A percentile compares a stretch with the other conserved stretches of the same genome.
phyloP scores from a whole-genome alignment of 208 protist species.

The Leishmania amazonensis region DNA sequence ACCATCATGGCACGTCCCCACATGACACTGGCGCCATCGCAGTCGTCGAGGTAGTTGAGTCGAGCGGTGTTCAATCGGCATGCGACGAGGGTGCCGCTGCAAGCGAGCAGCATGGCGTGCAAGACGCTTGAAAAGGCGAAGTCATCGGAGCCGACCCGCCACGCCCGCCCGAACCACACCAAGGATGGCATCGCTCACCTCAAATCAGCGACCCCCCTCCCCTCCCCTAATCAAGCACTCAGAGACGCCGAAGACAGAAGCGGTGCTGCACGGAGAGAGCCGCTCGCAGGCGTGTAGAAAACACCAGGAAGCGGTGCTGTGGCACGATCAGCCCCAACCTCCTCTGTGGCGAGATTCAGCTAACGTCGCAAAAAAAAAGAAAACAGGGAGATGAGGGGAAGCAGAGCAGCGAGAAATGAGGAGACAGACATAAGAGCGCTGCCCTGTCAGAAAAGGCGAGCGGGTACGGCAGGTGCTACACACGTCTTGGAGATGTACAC shows the following conservation, averaged over 20 bases:
- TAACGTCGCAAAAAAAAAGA: background rate
- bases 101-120: constrained; percentile 38
- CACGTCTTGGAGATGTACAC: background rate
- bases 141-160: constrained; percentile 77
- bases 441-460: background rate
- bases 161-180: constrained; percentile 70
- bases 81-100: constrained; percentile 24
- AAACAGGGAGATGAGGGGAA: background rate
- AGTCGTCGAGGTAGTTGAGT: constrained; percentile 22
- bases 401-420: background rate
- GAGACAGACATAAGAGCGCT: too few species aligned
- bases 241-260: background rate
- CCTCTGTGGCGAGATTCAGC: background rate
- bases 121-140: constrained; percentile 68
- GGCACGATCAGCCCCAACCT: background rate
- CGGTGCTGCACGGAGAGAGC: background rate
- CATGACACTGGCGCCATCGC: background rate
- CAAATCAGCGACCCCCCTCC: background rate
- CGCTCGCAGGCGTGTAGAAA: background rate
- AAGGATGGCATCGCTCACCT: constrained; percentile 65
- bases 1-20: constrained; percentile 34
- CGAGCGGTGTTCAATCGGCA: constrained; percentile 11
- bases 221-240: too few species aligned
- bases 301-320: background rate
- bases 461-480: too few species aligned